Evolutionary conservation across 2,329 filamentous ascomycete genomes (phyloP).

Genomic region (Xylaria hypoxylon): DNA sequence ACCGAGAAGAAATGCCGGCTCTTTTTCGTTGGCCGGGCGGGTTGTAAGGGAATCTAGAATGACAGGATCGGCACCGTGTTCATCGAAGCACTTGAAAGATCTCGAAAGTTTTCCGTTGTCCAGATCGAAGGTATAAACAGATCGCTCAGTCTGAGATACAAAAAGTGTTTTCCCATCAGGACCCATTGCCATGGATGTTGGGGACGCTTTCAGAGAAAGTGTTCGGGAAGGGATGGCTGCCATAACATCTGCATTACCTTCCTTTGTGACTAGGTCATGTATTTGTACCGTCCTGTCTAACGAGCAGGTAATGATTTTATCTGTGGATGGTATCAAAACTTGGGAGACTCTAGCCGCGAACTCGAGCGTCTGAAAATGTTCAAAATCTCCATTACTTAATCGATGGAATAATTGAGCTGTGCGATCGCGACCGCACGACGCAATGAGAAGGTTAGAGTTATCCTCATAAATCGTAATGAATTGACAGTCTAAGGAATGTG

Average conservation of each 20-base stretch:
- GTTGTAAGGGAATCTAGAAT: slow-evolving; percentile 82
- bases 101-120: slow-evolving; percentile 75
- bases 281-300: slow-evolving; percentile 88
- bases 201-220: slow-evolving; percentile 86
- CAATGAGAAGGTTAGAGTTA: slow-evolving; percentile 73
- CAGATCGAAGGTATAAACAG: slow-evolving; percentile 71
- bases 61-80: slow-evolving; percentile 82
- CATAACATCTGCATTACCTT: slow-evolving; percentile 71
- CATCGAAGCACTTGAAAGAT: slow-evolving; percentile 86
- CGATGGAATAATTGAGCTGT: slow-evolving; percentile 90
- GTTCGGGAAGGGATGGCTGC: slow-evolving; percentile 83
- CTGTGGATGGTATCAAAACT: slow-evolving; percentile 77
- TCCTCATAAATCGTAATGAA: slow-evolving; percentile 79
- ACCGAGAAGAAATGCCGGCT: slow-evolving; percentile 78
- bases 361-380: slow-evolving; percentile 91
- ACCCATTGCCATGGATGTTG: slow-evolving; percentile 82
- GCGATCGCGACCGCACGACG: slow-evolving; percentile 86
- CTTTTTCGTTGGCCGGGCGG: slow-evolving; percentile 65
- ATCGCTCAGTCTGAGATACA: slow-evolving; percentile 71
- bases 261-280: slow-evolving; percentile 79
- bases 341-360: slow-evolving; percentile 88
- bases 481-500: slow-evolving; percentile 86
- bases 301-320: slow-evolving; percentile 86
- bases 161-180: slow-evolving; percentile 69
- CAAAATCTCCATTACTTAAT: slow-evolving; percentile 68